These are phyloP conservation scores for Oxyria digyna DNA, from an alignment of 148 eudicot genomes.

Conservation along the genomic window DNA sequence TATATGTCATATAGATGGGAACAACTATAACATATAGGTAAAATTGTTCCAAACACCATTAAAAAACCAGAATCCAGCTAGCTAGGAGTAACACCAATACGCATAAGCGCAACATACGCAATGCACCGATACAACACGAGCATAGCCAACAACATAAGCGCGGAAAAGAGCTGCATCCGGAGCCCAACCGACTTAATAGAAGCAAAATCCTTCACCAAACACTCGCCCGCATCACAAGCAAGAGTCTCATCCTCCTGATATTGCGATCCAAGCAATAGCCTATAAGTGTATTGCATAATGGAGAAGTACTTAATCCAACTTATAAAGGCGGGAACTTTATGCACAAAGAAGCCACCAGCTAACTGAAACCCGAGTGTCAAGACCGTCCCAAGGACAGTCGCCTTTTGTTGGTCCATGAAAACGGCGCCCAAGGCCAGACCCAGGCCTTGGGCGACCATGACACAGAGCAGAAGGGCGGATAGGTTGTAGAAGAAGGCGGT, in stretches of 20 bases:
- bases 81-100: constrained; percentile 37
- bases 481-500: constrained; percentile 29
- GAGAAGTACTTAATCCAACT: constrained; percentile 68
- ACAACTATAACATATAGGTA: no score
- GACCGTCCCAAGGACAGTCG: constrained; percentile 56
- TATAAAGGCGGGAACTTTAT: constrained; percentile 55
- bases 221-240: constrained; percentile 25
- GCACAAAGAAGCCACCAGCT: constrained; percentile 74
- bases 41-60: no score
- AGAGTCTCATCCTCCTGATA: constrained; percentile 35
- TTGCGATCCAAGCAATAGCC: constrained; percentile 59
- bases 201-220: constrained; percentile 53
- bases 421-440: constrained; percentile 81
- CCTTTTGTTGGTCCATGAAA: constrained; percentile 53
- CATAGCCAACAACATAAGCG: constrained; percentile 42
- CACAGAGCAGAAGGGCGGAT: constrained; percentile 35
- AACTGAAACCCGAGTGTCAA: constrained; percentile 49
- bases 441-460: constrained; percentile 60
- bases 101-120: constrained; percentile 74
- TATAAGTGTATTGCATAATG: constrained; percentile 32
- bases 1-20: no score
- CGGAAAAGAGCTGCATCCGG: constrained; percentile 17
- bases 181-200: constrained; percentile 41
- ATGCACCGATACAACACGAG: constrained; percentile 40
- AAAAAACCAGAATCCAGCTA: no score